Base-by-base conservation (phyloP, 257 asterid species). In the Salvia rosmarinus region DNA sequence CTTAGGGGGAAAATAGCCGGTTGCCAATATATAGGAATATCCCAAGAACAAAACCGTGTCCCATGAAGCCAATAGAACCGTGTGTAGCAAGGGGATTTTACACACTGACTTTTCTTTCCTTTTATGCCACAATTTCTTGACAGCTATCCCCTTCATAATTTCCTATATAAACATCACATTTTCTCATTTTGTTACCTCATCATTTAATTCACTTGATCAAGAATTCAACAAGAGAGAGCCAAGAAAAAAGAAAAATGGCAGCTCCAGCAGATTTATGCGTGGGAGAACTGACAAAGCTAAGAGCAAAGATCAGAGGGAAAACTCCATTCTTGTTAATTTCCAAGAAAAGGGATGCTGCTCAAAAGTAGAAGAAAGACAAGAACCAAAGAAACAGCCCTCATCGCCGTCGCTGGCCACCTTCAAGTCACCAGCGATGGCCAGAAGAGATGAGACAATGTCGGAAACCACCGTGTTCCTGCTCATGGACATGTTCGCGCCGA, bases 401-500 rank as follows among this genome's bases (percentile, higher is more conserved):
- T 67, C 82, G 23, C 71, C 85, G 9, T 72, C 82, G 4, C 59
- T 71, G 9, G 43, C 62, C 46, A 42, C 20, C 34, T 23, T 56
- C 20, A 65, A 79, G 43, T 76, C 79, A 6, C 51, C 70, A 19
- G 49, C 59, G 14, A 72, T 70, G 63, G 64, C 56, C 35, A 37
- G 64, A 50, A 75, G 80, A 17, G 84, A 85, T 2, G 78, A 70
- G 10, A 61, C 78, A n/a, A 80, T 85, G 84, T 88, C 87, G 3
- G 98, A 92, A 66, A 78, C 82, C 43, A 86, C 92, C 1, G 57
- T 90, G 12, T 79, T 75, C 58, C 50, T 88, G 79, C 88, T 92
- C 79, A 85, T 92, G 96, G 98, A 92, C 82, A 89, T 96, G 1
- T 90, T 92, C 66, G 85, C 95, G 0, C 95, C 96, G 0, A 84